Conservation (phyloP, 306 rosid genomes). For the Pterocarpus santalinus region DNA sequence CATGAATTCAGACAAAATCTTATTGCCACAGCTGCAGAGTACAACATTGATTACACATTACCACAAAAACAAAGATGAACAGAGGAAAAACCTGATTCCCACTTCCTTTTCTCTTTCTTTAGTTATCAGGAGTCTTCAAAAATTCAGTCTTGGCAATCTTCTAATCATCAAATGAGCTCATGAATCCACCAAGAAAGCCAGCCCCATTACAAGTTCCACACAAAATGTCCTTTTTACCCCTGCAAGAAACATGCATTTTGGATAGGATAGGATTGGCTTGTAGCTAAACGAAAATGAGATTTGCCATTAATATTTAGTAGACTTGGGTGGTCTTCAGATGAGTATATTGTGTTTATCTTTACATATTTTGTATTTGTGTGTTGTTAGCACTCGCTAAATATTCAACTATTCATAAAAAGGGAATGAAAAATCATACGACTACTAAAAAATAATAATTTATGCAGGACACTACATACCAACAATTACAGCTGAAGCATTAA, state of each 20-base stretch:
- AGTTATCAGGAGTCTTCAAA: slow-evolving; percentile 23
- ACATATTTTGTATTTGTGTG: background rate
- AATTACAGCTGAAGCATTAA: background rate
- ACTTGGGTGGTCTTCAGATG: background rate
- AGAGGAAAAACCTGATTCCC: slow-evolving; percentile 38
- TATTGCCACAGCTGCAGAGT: slow-evolving; percentile 14
- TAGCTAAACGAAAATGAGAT: slow-evolving; percentile 18
- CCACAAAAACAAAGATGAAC: slow-evolving; percentile 28
- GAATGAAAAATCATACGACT: background rate
- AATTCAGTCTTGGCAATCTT: slow-evolving; percentile 37
- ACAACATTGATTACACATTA: slow-evolving; percentile 15
- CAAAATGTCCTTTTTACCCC: slow-evolving; percentile 85
- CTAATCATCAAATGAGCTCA: slow-evolving; percentile 85
- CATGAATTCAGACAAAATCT: slow-evolving; percentile 44
- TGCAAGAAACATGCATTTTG: slow-evolving; percentile 54
- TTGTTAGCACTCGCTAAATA: background rate
- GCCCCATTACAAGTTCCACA: slow-evolving; percentile 98
- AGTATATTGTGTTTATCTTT: background rate
- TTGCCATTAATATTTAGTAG: slow-evolving; percentile 16
- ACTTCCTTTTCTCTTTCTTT: slow-evolving; percentile 33
- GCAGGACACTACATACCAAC: slow-evolving; percentile 12
- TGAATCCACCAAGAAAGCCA: slow-evolving; percentile 91
- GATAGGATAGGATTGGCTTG: background rate
- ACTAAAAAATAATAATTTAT: background rate
- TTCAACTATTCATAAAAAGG: background rate